Conservation (phyloP, 768 basidiomycete genomes). For the Guyanaporus albipodus region DNA sequence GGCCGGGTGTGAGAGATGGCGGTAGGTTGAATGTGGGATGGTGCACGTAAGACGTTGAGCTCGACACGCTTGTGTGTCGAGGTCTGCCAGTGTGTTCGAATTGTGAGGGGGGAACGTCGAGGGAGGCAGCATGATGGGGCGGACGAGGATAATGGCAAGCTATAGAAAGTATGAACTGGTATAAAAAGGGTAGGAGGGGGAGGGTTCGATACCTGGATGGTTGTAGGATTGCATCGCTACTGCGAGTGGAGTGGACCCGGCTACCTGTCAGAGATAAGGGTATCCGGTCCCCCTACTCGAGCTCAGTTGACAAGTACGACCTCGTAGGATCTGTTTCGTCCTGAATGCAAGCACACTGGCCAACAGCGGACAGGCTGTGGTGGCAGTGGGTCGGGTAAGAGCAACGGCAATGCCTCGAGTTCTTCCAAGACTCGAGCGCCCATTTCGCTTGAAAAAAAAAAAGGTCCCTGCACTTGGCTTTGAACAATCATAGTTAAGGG, state of each 20-base stretch:
- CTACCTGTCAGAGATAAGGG: background rate
- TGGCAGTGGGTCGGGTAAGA: background rate
- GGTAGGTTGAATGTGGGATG: slow-evolving; percentile 17
- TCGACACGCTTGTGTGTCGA: slow-evolving; percentile 20
- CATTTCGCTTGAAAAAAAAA: slow-evolving; percentile 22
- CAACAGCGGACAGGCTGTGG: too few species aligned
- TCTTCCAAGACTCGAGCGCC: slow-evolving; percentile 14
- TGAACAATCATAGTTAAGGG: too few species aligned
- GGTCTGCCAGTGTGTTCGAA: slow-evolving; percentile 14
- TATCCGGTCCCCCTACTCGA: too few species aligned
- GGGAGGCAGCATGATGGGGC: slow-evolving; percentile 19
- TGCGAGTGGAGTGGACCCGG: too few species aligned
- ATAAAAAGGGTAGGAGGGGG: background rate
- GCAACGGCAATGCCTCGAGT: background rate
- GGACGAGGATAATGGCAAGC: slow-evolving; percentile 19
- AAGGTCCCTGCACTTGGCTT: too few species aligned
- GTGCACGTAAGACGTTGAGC: slow-evolving; percentile 1
- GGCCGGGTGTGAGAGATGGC: slow-evolving; percentile 23
- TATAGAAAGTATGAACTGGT: slow-evolving; percentile 7
- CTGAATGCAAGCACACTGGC: too few species aligned
- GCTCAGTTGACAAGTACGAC: too few species aligned
- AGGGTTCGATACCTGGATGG: slow-evolving; percentile 22
- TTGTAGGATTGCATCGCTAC: slow-evolving; percentile 32
- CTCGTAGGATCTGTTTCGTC: too few species aligned
- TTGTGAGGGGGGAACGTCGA: slow-evolving; percentile 16